Percentiles rank a stretch among this genome's conserved stretches.
These are phyloP conservation scores for Gossypium herbaceum DNA, from an alignment of 345 rosid species.

Conservation along the genomic window DNA sequence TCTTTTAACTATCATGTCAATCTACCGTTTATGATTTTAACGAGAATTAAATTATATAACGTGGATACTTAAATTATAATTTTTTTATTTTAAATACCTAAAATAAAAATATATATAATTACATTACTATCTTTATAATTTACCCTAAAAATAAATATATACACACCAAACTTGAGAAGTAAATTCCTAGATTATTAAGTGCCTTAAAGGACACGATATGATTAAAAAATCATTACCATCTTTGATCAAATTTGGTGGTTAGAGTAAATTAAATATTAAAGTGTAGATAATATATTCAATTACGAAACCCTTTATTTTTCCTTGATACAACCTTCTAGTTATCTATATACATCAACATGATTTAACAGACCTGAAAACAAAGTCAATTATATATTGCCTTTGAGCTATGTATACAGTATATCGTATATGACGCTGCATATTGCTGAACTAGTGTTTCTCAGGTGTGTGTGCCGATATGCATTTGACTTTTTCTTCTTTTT, in stretches of 20 bases:
- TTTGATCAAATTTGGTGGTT: neutral
- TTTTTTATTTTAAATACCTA: too few species aligned
- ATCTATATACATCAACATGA: too few species aligned
- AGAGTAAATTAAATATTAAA: neutral
- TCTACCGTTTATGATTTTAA: too few species aligned
- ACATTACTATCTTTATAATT: too few species aligned
- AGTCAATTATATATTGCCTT: neutral
- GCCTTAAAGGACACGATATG: neutral
- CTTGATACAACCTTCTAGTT: neutral
- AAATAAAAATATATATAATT: too few species aligned
- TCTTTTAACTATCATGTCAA: too few species aligned
- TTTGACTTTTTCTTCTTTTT: neutral
- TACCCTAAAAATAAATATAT: too few species aligned
- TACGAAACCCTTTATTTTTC: neutral
- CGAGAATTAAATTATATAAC: too few species aligned
- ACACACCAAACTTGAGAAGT: neutral
- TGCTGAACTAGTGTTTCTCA: neutral
- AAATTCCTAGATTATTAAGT: neutral
- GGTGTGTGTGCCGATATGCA: neutral
- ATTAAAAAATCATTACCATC: neutral
- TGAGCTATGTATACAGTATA: neutral
- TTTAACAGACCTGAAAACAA: too few species aligned
- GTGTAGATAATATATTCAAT: neutral
- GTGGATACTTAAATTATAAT: too few species aligned
- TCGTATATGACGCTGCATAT: neutral